Evolutionary conservation across 164 flowering plant genomes (phyloP), one percentile per base, ranked within the genome.

Genomic region (Malania oleifera): DNA sequence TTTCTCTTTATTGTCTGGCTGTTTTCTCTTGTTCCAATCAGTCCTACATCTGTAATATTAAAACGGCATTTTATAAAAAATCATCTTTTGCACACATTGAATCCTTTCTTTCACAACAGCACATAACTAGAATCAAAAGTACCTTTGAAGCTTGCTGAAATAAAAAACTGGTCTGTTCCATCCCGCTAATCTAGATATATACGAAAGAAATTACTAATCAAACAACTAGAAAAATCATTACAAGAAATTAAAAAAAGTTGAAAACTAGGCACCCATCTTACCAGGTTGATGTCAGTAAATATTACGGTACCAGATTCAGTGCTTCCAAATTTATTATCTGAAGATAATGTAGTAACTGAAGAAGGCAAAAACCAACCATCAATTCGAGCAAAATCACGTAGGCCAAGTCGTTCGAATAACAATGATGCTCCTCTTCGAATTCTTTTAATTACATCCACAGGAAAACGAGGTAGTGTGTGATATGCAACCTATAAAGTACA

Each of bases 101-200:
- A n/a, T n/a, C n/a, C n/a, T n/a, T n/a, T n/a, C 38, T 45, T 14
- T 13, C 26, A 49, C 31, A 4, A 31, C 35, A 31, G 9, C 22
- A 50, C 18, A 22, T 11, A 31, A 22, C 20, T 34, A 4, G 19
- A 48, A 23, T n/a, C 29, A 34, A 15, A 52, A 34, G 7, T 60
- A 90, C 97, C 97, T 87, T 91, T 37, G 97, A 87, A 52, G 97
- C 92, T 71, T 91, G 95, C 82, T 91, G 97, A 75, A 91, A 87
- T 18, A 91, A 70, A 69, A 91, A 87, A 59, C 97, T 91, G 56
- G 93, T 91, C 69, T 91, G 97, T 74, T 91, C 95, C 97, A 91
- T 91, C 31, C 97, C 95, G 67, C 97, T 91, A 56, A 87, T 85
- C 97, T 91, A 68, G 52, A 23, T 47, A 40, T 52, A 57, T 19